Evolutionary conservation across 176 grass and related monocot species (phyloP).

Genomic region (Hordeum vulgare): DNA sequence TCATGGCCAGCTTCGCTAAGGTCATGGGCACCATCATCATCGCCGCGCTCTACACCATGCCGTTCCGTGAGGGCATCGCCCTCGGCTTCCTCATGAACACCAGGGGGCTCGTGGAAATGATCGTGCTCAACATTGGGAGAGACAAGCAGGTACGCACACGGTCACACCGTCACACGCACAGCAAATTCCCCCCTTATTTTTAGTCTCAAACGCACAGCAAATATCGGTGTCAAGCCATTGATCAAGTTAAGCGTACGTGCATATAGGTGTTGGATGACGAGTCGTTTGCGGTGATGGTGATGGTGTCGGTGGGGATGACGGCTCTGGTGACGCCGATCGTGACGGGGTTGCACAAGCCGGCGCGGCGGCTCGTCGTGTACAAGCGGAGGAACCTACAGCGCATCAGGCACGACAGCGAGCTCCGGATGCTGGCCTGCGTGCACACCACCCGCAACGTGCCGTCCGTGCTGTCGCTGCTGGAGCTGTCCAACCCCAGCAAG

Average conservation of each 20-base stretch:
- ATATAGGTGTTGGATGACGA: constrained; percentile 44
- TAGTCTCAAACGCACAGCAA: no score
- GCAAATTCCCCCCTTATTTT: neutral
- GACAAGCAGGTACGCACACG: constrained; percentile 47
- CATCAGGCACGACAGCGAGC: constrained; percentile 68
- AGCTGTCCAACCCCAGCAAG: constrained; percentile 63
- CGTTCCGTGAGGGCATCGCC: constrained; percentile 54
- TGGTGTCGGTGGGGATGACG: constrained; percentile 59
- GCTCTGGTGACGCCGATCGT: constrained; percentile 65
- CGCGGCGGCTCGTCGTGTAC: constrained; percentile 55
- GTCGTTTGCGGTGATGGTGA: constrained; percentile 65
- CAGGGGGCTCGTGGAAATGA: constrained; percentile 59
- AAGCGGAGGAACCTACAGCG: constrained; percentile 82
- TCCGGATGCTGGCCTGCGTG: constrained; percentile 77
- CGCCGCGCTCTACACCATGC: constrained; percentile 48
- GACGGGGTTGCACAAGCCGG: constrained; percentile 25
- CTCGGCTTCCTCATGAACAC: constrained; percentile 86
- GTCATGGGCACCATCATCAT: constrained; percentile 60
- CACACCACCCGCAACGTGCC: constrained; percentile 81
- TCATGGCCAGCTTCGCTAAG: constrained; percentile 67
- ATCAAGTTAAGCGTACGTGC: neutral
- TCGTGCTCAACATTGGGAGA: constrained; percentile 72
- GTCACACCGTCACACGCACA: neutral
- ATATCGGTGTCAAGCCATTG: neutral
- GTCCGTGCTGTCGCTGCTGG: constrained; percentile 68